Evolutionary conservation across 2,329 filamentous ascomycete species (phyloP), one percentile per base, ranked within the genome.

Genomic region (Nothomitra cinnamomea): DNA sequence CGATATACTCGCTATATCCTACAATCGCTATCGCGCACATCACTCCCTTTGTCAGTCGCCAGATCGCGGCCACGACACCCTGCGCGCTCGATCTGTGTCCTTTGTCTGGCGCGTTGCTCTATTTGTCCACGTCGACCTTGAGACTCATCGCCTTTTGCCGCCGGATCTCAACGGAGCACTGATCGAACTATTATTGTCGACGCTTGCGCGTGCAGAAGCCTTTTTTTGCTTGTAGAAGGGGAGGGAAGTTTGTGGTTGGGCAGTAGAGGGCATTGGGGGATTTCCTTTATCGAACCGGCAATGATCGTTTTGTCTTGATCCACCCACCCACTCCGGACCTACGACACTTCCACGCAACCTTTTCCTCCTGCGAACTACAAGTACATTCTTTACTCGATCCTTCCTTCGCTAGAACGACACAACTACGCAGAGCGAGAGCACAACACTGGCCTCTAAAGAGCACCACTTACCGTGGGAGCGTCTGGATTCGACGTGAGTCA

Each of bases 11-110:
- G n/a, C 17, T 45, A 19, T 22, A 2, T 48, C 43, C 6, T 25
- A 48, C 43, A 17, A 28, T 48, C 43, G 43, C 43, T 48, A 48
- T 48, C 43, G 43, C 38, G 38, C 43, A 48, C 43, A 48, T 48
- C 28, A 22, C 43, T 48, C 25, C 28, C 28, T 22, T 48, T 48
- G 43, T 15, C 43, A 48, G 43, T 15, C 43, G 28, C 42, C n/a
- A 45, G 22, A 48, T 28, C 43, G 22, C 22, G 28, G 28, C 12
- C 21, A 48, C 43, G 43, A 48, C 28, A 48, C 19, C 21, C 43
- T 5, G 43, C 43, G 21, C 8, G 8, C 21, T 15, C 22, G 43
- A 2, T 48, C 28, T 25, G 43, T 24, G 24, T 48, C 43, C n/a
- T 48, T n/a, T 7, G 22, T 25, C 21, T 48, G 13, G 21, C 43